Conservation (phyloP, 2,329 filamentous ascomycete genomes). For the Chaetothyriales sp. region DNA sequence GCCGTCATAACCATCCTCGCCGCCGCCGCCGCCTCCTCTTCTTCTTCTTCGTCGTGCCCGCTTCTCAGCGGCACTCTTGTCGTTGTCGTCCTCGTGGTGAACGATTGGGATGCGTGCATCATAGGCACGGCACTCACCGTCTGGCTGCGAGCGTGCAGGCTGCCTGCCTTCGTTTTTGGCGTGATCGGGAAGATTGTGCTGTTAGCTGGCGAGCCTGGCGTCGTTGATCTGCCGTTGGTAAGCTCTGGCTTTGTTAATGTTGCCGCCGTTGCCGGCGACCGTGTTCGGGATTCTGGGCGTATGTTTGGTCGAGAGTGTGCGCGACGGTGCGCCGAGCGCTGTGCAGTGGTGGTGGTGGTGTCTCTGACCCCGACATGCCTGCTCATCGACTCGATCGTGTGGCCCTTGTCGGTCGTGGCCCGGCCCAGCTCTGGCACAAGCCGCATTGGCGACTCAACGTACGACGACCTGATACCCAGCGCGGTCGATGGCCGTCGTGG, state of each 20-base stretch:
- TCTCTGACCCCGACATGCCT: constrained; percentile 12
- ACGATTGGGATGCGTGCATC: constrained; percentile 3
- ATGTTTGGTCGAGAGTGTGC: constrained; percentile 12
- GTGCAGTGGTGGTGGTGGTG: constrained; percentile 8
- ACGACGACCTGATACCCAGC: constrained; percentile 14
- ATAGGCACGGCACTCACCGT: background rate
- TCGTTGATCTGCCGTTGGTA: constrained; percentile 7
- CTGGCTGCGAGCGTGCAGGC: constrained; percentile 2
- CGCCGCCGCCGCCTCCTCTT: too few species aligned
- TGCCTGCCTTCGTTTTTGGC: constrained; percentile 10
- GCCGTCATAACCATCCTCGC: background rate
- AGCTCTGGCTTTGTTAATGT: constrained; percentile 6
- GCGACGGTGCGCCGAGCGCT: constrained; percentile 6
- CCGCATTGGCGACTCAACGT: constrained; percentile 14
- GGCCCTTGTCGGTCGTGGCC: background rate
- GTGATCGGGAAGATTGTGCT: constrained; percentile 15
- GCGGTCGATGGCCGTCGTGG: constrained; percentile 15
- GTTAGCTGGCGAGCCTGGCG: constrained; percentile 8
- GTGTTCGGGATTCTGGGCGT: constrained; percentile 2
- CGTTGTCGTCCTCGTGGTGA: constrained; percentile 10
- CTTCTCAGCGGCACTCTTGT: constrained; percentile 14
- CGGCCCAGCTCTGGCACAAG: constrained; percentile 14
- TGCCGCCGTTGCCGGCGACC: constrained; percentile 6
- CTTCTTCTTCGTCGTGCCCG: constrained; percentile 8
- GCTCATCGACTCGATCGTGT: constrained; percentile 4